Conservation (phyloP, 768 basidiomycete species). For the Psilocybe tampanensis region DNA sequence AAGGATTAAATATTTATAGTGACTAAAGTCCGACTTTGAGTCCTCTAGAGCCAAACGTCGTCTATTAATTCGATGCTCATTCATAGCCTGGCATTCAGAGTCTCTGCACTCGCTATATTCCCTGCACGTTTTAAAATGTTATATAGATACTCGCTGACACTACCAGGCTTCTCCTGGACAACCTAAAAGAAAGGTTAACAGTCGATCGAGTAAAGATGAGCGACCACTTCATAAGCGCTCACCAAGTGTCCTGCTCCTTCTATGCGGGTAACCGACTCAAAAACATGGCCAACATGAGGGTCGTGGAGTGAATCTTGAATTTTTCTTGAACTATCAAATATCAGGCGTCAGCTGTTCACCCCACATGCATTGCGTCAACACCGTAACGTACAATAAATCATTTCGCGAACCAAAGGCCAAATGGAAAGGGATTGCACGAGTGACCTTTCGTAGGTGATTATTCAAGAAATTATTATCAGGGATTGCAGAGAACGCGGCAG, state of each 20-base stretch:
- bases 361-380: not conserved
- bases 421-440: not conserved
- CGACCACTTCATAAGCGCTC: not conserved
- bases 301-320: conserved; percentile 5
- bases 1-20: too few species aligned
- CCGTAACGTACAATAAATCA: conserved; percentile 2
- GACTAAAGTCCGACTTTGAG: too few species aligned
- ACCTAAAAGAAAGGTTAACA: too few species aligned
- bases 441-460: not conserved
- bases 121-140: too few species aligned
- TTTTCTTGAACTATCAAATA: not conserved
- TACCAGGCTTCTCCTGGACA: too few species aligned
- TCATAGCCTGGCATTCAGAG: too few species aligned
- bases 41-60: too few species aligned
- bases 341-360: not conserved
- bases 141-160: too few species aligned
- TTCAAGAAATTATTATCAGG: not conserved
- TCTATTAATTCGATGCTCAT: too few species aligned
- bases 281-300: not conserved
- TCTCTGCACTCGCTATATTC: too few species aligned
- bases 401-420: not conserved
- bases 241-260: conserved; percentile 4
- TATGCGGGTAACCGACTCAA: not conserved
- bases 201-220: too few species aligned
- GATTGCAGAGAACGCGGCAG: not conserved